Evolutionary conservation across 1,284 basidiomycete species (phyloP), one percentile per base, ranked within the genome.

Genomic region (Puccinia horiana): DNA sequence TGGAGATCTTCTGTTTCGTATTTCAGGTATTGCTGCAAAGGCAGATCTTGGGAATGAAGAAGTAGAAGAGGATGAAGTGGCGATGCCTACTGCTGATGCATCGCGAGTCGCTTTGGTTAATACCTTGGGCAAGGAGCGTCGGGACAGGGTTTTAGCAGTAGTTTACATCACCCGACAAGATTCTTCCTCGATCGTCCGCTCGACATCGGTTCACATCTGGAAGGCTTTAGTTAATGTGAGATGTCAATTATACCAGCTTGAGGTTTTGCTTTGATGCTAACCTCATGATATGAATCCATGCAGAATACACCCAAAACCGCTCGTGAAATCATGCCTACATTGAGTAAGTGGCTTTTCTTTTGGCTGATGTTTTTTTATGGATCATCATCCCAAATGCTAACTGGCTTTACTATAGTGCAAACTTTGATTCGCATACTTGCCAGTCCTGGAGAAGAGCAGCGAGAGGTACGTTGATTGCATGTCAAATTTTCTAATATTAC

Each of bases 1-100:
- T 54, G 96, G 96, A 85, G 97, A 99, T 87, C 89, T 99, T 8
- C 89, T 99, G 37, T 99, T 98, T 93, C 94, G 96, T 86, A 92
- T 99, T n/a, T 94, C 96, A 26, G 97, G 97, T 82, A 98, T 99
- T 86, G 93, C 93, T 83, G 94, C 93, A 83, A 98, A 98, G 88
- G 91, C 91, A 82, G 92, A 93, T 86, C 89, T 93, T 73, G 94
- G 94, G 76, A 94, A 96, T 82, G 85, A 91, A 29, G 84, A 84
- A 72, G 83, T 76, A n/a, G 91, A 91, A 56, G 89, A 89, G 70
- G 87, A 88, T 29, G 93, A 94, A 84, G 90, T 89, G 37, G 89
- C 88, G 1, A 89, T 90, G 52, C 91, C 91, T 0, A 82, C 32
- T 52, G 74, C 74, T 42, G 95, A 96, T 85, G 90, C 91, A 8